A percentile compares a stretch with the other conserved stretches of the same genome.
phyloP scores from a whole-genome alignment of 345 rosid genomes.

The Anacardium occidentale region DNA sequence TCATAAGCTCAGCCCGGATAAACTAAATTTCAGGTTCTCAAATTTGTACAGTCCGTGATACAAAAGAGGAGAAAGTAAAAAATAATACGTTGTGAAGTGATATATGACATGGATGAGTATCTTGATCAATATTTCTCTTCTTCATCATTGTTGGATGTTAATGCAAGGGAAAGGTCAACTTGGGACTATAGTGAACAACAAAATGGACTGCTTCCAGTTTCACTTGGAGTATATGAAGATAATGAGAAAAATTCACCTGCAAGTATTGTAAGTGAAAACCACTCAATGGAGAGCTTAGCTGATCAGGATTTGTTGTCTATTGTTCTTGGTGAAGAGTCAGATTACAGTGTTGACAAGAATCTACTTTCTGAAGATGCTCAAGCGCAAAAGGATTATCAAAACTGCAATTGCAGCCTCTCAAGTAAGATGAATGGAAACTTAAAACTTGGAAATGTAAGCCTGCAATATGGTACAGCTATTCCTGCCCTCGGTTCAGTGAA shows the following conservation, averaged over 20 bases:
- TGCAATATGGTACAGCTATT: constrained; percentile 24
- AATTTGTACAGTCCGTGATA: not conserved
- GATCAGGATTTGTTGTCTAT: constrained; percentile 26
- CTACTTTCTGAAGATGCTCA: constrained; percentile 25
- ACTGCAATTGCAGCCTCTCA: constrained; percentile 15
- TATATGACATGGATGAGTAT: constrained; percentile 40
- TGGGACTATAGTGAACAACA: constrained; percentile 32
- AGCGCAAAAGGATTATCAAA: constrained; percentile 18
- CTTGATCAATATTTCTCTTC: constrained; percentile 32
- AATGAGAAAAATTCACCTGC: constrained; percentile 19
- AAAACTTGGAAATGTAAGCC: constrained; percentile 22
- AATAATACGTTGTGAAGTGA: not conserved
- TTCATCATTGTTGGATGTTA: constrained; percentile 30
- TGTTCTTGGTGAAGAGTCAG: constrained; percentile 28
- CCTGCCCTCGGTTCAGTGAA: constrained; percentile 8
- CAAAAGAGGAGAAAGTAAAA: not conserved
- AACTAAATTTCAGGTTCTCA: not conserved
- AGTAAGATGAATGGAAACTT: constrained; percentile 26
- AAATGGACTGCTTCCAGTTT: constrained; percentile 20
- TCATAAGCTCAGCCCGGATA: not conserved
- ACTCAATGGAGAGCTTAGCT: constrained; percentile 23
- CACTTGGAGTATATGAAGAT: constrained; percentile 22
- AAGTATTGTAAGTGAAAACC: constrained; percentile 27
- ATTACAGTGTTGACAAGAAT: constrained; percentile 19
- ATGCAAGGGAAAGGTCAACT: constrained; percentile 31